Evolutionary conservation across 2,329 filamentous ascomycete genomes (phyloP).

Genomic region (Aspergillus proliferans): DNA sequence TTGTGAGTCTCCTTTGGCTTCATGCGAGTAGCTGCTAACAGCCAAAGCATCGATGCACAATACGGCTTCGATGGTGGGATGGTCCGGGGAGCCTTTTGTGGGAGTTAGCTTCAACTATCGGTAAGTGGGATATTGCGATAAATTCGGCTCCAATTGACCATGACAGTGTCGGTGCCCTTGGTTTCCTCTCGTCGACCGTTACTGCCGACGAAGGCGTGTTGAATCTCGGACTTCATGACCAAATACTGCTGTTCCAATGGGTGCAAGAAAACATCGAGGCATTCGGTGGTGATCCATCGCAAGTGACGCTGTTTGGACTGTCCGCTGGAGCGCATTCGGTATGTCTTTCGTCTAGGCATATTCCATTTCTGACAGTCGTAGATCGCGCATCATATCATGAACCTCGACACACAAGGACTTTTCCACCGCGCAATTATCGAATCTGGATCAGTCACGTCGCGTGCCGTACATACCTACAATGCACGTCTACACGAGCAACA

Average conservation of each 20-base stretch:
- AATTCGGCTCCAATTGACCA: not conserved
- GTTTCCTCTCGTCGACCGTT: slow-evolving; percentile 58
- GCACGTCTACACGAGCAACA: slow-evolving; percentile 39
- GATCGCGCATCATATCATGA: slow-evolving; percentile 63
- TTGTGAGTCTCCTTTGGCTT: not conserved
- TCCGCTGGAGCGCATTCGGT: slow-evolving; percentile 45
- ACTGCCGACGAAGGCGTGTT: slow-evolving; percentile 50
- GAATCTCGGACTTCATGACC: slow-evolving; percentile 33
- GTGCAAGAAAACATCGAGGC: slow-evolving; percentile 18
- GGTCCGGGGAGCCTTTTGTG: slow-evolving; percentile 40
- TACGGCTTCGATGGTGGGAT: slow-evolving; percentile 56
- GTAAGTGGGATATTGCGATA: not conserved
- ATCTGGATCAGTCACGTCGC: slow-evolving; percentile 43
- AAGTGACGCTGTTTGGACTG: slow-evolving; percentile 35
- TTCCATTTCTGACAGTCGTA: slow-evolving; percentile 20
- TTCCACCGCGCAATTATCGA: slow-evolving; percentile 45
- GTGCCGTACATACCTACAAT: slow-evolving; percentile 40
- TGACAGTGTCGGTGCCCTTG: slow-evolving; percentile 44
- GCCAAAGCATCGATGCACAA: slow-evolving; percentile 40
- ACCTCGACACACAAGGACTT: slow-evolving; percentile 31
- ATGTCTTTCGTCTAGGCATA: not conserved
- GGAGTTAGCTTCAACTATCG: slow-evolving; percentile 43
- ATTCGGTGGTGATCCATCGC: slow-evolving; percentile 19
- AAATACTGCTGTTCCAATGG: slow-evolving; percentile 28
- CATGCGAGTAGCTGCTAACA: not conserved